These are phyloP conservation scores for Neopestalotiopsis sp. DNA, from an alignment of 2,329 filamentous ascomycete genomes.

Conservation along the genomic window DNA sequence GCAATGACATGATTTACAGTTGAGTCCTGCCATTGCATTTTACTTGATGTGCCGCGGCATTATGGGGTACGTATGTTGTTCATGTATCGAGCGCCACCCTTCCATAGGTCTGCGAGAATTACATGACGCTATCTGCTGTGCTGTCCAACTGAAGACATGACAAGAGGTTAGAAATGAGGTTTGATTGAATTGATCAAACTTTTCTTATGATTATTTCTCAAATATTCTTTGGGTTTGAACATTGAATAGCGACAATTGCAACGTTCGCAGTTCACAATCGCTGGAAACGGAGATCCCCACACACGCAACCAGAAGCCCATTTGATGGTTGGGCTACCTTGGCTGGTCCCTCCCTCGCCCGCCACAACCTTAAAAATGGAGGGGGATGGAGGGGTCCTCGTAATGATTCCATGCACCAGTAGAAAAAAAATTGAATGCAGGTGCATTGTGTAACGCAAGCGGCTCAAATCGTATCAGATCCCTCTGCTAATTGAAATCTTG, in stretches of 20 bases:
- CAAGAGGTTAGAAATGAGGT: not conserved
- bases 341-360: not conserved
- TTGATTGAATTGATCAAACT: not conserved
- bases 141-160: not conserved
- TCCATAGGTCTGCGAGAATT: too few species aligned
- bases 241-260: not conserved
- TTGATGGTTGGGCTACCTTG: not conserved
- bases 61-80: too few species aligned
- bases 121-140: too few species aligned
- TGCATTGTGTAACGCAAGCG: not conserved
- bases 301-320: not conserved
- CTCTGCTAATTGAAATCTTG: not conserved
- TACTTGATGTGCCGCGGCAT: too few species aligned
- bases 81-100: too few species aligned
- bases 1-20: too few species aligned
- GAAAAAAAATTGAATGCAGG: not conserved
- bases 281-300: not conserved
- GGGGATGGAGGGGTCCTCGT: not conserved
- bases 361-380: conserved; percentile 1
- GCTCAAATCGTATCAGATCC: not conserved
- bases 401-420: not conserved
- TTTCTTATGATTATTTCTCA: not conserved
- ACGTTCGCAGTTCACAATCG: not conserved
- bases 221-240: not conserved
- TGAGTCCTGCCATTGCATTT: too few species aligned